phyloP scores from a whole-genome alignment of 345 rosid genomes.

The Populus pruinosa region DNA sequence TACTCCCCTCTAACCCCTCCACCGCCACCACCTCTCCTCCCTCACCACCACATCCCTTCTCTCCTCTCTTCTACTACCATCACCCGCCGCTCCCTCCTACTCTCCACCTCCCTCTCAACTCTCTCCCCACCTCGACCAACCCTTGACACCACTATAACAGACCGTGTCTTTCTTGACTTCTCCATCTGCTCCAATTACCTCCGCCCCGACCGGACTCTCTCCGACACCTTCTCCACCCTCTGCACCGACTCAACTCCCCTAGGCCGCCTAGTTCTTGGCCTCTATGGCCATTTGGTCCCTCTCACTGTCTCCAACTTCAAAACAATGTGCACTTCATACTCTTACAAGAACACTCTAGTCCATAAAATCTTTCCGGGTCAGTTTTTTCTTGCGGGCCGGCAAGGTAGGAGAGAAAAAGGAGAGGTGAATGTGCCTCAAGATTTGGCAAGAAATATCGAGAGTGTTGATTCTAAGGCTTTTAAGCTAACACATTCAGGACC shows the following conservation, averaged over 20 bases:
- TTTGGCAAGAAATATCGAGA: constrained; percentile 61
- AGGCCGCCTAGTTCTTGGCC: constrained; percentile 79
- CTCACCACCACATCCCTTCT: constrained; percentile 6
- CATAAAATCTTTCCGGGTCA: constrained; percentile 79
- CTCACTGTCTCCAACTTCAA: constrained; percentile 81
- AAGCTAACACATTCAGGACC: constrained; percentile 51
- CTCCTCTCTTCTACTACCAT: constrained; percentile 16
- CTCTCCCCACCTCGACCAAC: constrained; percentile 23
- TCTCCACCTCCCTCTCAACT: constrained; percentile 38
- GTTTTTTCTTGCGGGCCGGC: constrained; percentile 75
- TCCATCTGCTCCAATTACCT: constrained; percentile 70
- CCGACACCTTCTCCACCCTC: constrained; percentile 38
- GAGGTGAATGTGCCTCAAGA: constrained; percentile 44
- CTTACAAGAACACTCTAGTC: constrained; percentile 73
- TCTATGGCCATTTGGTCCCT: constrained; percentile 73
- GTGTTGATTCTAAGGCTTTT: constrained; percentile 65
- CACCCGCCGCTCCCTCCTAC: constrained; percentile 37
- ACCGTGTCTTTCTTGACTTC: constrained; percentile 87
- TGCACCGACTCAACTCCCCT: constrained; percentile 57
- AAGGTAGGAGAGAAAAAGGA: constrained; percentile 58
- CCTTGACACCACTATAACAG: constrained; percentile 71
- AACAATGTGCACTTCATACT: constrained; percentile 59
- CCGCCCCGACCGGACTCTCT: constrained; percentile 55
- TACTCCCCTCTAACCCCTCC: constrained; percentile 32
- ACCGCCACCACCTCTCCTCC: constrained; percentile 9